Base-by-base conservation (phyloP, 1,284 basidiomycete species). In the Irpex sp. region DNA sequence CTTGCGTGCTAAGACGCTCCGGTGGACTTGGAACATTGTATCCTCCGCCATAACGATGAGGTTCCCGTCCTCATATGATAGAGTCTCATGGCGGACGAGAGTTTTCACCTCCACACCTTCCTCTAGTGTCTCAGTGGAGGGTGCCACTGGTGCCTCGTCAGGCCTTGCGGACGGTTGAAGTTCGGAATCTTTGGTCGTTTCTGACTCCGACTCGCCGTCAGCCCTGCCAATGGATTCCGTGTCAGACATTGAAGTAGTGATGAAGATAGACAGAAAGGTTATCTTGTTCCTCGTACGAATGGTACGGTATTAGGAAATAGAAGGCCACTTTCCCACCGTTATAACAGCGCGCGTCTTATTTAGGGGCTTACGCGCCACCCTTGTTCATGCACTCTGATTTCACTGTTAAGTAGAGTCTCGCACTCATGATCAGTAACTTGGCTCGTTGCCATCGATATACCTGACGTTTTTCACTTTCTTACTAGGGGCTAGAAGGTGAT, bases 21-120 rank as follows among this genome's bases (percentile, higher is more conserved):
- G 57, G 44, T 59, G 58, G 15, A 59, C 62, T 49, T 49, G 36
- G 51, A 44, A 59, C 26, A 52, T 31, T 15, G 52, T 56, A 51
- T 48, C 59, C 40, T 52, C 62, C 4, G 62, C 62, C 7, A 63
- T 51, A n/a, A 63, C 44, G 17, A 59, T 40, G 36, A 63, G 47
- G 31, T 63, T 63, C 2, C 62, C 62, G 52, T 63, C 62, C 11
- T 63, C 62, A 34, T 58, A 63, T 17, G 44, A 63, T 48, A 63
- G 31, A 34, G 7, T 36, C 26, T 31, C 31, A 56, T 36, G 21
- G 15, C 54, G 54, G 13, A 37, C 34, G 17, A 37, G 54, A 56
- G 54, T 8, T 56, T 56, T 26, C 49, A 9, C 49, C 21, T 19
- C 9, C 17, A 17, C n/a, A 21, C 9, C 17, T 52, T 9, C 13